These are phyloP conservation scores for Ophiognomonia clavigignenti-juglandacearum DNA, from an alignment of 2,329 filamentous ascomycete species.

Conservation along the genomic window DNA sequence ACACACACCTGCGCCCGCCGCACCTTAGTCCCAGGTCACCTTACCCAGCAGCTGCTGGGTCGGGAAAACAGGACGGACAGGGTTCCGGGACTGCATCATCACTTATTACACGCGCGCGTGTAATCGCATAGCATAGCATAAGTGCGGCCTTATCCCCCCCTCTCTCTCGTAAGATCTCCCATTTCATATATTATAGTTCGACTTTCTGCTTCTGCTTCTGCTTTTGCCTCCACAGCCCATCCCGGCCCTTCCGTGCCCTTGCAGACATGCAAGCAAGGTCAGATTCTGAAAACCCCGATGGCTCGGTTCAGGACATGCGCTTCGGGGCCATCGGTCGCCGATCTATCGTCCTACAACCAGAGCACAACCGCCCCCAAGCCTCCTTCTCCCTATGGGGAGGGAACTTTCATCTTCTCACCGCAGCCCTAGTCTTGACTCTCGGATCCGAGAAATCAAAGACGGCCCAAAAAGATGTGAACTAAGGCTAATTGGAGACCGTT, in stretches of 20 bases:
- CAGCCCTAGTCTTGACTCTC: constrained; percentile 9
- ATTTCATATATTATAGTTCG: neutral
- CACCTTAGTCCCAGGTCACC: too few relatives aligned
- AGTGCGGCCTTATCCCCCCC: constrained; percentile 3
- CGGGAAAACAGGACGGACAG: neutral
- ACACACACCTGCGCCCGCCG: too few relatives aligned
- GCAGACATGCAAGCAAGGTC: too few relatives aligned
- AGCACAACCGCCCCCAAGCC: neutral
- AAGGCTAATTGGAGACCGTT: constrained; percentile 6
- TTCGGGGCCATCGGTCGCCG: neutral
- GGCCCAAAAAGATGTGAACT: too few relatives aligned
- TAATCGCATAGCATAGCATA: neutral
- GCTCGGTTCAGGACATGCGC: neutral
- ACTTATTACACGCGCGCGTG: neutral
- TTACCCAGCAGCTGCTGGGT: too few relatives aligned
- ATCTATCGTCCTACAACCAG: neutral
- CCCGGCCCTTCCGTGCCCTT: too few relatives aligned
- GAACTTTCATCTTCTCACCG: constrained; percentile 1
- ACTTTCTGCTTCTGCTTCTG: too few relatives aligned
- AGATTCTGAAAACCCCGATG: neutral
- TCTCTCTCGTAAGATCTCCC: neutral
- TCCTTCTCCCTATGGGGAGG: neutral
- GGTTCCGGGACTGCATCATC: neutral
- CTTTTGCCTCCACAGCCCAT: too few relatives aligned
- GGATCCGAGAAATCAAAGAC: constrained; percentile 16